These are phyloP conservation scores for Dichomitus squalens DNA, from an alignment of 1,284 basidiomycete genomes.

Conservation along the genomic window DNA sequence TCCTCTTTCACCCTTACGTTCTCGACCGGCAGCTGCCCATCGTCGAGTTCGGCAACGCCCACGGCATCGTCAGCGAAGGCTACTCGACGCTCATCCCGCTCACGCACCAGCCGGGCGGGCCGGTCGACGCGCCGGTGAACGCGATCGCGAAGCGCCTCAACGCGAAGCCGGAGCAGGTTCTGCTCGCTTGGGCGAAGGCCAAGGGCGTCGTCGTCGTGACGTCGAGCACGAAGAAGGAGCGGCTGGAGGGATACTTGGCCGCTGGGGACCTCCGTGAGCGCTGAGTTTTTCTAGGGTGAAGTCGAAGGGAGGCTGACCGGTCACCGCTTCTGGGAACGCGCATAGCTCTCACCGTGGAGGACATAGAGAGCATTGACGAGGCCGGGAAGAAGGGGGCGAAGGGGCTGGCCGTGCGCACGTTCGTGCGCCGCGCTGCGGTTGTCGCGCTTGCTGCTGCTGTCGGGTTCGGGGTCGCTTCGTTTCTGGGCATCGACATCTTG, in stretches of 20 bases:
- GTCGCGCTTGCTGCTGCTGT: constrained; percentile 29
- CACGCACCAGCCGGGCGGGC: constrained; percentile 67
- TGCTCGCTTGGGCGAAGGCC: constrained; percentile 67
- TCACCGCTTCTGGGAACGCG: too few species aligned
- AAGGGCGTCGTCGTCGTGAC: constrained; percentile 72
- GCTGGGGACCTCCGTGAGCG: constrained; percentile 49
- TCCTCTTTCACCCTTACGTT: constrained; percentile 74
- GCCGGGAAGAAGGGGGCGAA: constrained; percentile 40
- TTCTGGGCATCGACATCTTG: too few species aligned
- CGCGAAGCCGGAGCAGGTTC: constrained; percentile 69
- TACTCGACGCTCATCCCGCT: constrained; percentile 74
- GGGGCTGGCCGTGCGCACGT: constrained; percentile 23
- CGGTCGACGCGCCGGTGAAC: constrained; percentile 66
- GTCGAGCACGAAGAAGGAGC: constrained; percentile 57
- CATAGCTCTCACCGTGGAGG: constrained; percentile 38
- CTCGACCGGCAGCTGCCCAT: constrained; percentile 53
- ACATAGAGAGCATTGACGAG: constrained; percentile 44
- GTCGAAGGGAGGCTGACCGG: background rate
- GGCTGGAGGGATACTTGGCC: constrained; percentile 57
- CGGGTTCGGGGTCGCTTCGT: too few species aligned
- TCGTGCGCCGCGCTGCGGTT: constrained; percentile 27
- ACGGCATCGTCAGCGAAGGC: constrained; percentile 72
- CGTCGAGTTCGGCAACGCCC: constrained; percentile 57
- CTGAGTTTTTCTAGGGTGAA: background rate
- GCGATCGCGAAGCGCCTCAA: constrained; percentile 59